Base-by-base conservation (phyloP, 2,329 filamentous ascomycete genomes). In the Hypomyces perniciosus region DNA sequence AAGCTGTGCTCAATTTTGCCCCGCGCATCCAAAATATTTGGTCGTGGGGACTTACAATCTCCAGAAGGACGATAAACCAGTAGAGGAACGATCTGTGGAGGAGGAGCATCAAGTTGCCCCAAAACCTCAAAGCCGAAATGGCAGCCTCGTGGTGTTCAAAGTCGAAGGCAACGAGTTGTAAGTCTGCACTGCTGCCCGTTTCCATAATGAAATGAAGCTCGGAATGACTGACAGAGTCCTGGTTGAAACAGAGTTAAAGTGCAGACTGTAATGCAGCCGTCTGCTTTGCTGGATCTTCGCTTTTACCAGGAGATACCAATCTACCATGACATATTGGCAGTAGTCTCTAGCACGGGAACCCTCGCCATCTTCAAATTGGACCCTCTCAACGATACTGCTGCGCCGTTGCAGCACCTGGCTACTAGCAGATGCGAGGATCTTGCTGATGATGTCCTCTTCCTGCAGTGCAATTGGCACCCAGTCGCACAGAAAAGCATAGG, bases 11-110 rank as follows among this genome's bases (percentile, higher is more conserved):
- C 83, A 88, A 54, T 89, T 90, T 60, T 86, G 81, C 56, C 82
- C 83, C 1, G 66, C 68, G 1, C 64, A 81, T 52, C 79, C 81
- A 0, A 70, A 82, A 0, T 81, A 85, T 61, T 84, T 95, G 57
- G 74, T 95, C 0, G 79, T 96, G 44, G 92, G 91, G 37, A 96
- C 91, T 1, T 96, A 96, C 68, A 81, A 86, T 55, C 76, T 96
- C 29, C 74, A 90, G 55, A 76, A 76, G 54, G 64, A 74, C 45
- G 61, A 59, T 6, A 57, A 63, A 12, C 51, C 13, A 28, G 31
- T 13, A 10, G 10, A 30, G 26, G 37, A 30, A 8, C 27, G 20
- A 6, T 30, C 13, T 31, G 47, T 43, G 1, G 33, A 29, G 5
- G 35, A 31, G 1, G 8, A 33, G 3, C 4, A 12, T 39, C 10